Evolutionary conservation across 139 green algal species (phyloP).

Genomic region (Bryopsis sp.): DNA sequence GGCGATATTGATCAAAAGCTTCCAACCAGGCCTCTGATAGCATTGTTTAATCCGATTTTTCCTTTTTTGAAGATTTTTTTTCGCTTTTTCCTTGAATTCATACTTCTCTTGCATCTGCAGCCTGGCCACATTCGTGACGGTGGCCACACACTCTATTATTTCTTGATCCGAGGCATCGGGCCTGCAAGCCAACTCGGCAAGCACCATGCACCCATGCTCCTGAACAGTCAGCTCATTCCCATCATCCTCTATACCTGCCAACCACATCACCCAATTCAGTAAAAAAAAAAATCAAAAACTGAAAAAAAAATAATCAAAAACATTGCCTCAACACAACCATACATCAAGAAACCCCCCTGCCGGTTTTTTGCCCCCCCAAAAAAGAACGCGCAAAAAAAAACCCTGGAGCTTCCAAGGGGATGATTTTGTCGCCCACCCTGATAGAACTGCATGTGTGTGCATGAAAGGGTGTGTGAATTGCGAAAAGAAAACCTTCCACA

Average conservation of each 20-base stretch:
- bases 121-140: slow-evolving; percentile 26
- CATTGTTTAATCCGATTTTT: no score
- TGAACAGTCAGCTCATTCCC: slow-evolving; percentile 27
- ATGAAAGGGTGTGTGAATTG: not conserved
- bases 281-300: not conserved
- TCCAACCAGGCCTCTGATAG: no score
- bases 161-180: not conserved
- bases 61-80: no score
- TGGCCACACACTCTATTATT: slow-evolving; percentile 22
- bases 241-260: slow-evolving; percentile 19
- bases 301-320: no score
- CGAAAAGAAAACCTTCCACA: no score
- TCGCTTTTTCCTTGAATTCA: no score
- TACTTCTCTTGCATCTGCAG: slow-evolving; percentile 36
- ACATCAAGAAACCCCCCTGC: no score
- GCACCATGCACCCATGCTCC: slow-evolving; percentile 30
- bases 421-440: not conserved
- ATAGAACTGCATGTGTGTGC: not conserved
- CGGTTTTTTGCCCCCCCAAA: no score
- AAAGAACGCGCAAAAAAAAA: no score
- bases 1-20: no score
- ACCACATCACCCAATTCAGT: not conserved
- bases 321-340: not conserved
- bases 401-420: no score
- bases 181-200: slow-evolving; percentile 25